phyloP scores from a whole-genome alignment of 495 filamentous ascomycete species.

The Aspergillus nidulans region DNA sequence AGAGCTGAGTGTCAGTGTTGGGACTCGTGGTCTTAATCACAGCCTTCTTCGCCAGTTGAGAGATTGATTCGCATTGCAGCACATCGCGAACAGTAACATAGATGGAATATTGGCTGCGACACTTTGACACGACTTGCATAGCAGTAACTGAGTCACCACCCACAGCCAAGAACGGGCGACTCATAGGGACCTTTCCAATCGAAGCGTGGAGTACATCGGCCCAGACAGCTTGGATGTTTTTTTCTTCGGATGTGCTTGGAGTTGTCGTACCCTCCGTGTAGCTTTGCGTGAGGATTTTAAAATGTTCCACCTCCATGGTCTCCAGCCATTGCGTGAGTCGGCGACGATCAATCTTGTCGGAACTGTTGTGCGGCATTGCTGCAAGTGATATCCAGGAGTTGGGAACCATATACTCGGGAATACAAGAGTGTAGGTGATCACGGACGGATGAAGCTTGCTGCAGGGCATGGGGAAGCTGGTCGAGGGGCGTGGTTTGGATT shows the following conservation, averaged over 20 bases:
- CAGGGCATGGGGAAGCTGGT: neutral
- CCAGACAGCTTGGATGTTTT: slow-evolving; percentile 18
- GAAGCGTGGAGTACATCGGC: slow-evolving; percentile 19
- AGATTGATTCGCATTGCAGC: slow-evolving; percentile 21
- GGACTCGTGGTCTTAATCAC: neutral
- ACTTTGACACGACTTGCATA: slow-evolving; percentile 47
- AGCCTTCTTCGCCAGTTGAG: slow-evolving; percentile 2
- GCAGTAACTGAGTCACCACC: slow-evolving; percentile 48
- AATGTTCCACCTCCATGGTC: neutral
- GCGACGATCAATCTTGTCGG: slow-evolving; percentile 38
- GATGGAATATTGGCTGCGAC: slow-evolving; percentile 15
- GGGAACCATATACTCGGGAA: slow-evolving; percentile 24
- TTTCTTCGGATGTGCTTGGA: neutral
- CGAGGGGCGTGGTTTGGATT: neutral
- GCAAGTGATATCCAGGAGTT: slow-evolving; percentile 16
- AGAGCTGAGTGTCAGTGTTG: neutral
- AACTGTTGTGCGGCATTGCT: slow-evolving; percentile 30
- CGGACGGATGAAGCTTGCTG: neutral
- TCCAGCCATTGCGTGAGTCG: slow-evolving; percentile 15
- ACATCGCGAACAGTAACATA: slow-evolving; percentile 21
- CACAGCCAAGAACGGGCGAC: slow-evolving; percentile 23
- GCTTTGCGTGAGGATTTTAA: slow-evolving; percentile 4
- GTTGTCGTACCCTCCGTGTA: neutral
- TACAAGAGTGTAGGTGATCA: slow-evolving; percentile 2
- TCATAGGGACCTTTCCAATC: slow-evolving; percentile 11